Percentiles rank a stretch among this genome's conserved stretches.
These are phyloP conservation scores for Jacaranda copaia DNA, from an alignment of 257 asterid genomes.

Conservation along the genomic window DNA sequence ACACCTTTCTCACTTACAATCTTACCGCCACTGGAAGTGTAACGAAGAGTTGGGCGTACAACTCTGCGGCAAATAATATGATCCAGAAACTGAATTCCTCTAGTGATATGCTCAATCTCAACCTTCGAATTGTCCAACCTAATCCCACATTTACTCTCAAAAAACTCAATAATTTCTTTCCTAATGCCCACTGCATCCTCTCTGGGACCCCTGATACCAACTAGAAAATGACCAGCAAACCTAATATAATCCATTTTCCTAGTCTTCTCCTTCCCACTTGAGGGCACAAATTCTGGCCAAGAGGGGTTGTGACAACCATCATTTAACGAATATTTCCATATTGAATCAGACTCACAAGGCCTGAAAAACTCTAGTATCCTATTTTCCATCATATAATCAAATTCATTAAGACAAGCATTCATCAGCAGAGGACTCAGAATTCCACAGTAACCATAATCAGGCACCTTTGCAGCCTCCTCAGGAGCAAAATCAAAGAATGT, in stretches of 20 bases:
- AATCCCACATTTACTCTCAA: slow-evolving; percentile 61
- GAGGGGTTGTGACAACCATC: slow-evolving; percentile 97
- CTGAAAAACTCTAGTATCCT: slow-evolving; percentile 69
- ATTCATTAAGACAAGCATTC: slow-evolving; percentile 76
- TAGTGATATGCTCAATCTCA: slow-evolving; percentile 81
- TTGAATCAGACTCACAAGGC: slow-evolving; percentile 75
- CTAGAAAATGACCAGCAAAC: slow-evolving; percentile 82
- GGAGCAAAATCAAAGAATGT: slow-evolving; percentile 88
- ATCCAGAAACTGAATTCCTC: slow-evolving; percentile 90
- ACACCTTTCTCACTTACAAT: slow-evolving; percentile 88
- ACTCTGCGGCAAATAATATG: slow-evolving; percentile 86
- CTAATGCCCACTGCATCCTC: slow-evolving; percentile 82
- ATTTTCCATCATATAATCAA: slow-evolving; percentile 79
- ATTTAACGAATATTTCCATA: slow-evolving; percentile 84
- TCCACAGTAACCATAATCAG: slow-evolving; percentile 82
- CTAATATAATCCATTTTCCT: slow-evolving; percentile 90
- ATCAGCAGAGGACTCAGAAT: slow-evolving; percentile 85
- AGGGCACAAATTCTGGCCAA: slow-evolving; percentile 98
- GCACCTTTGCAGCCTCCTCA: slow-evolving; percentile 88
- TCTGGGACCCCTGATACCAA: slow-evolving; percentile 90
- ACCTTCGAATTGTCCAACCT: slow-evolving; percentile 81
- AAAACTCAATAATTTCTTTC: slow-evolving; percentile 76
- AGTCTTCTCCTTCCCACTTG: slow-evolving; percentile 85
- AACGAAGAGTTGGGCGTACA: slow-evolving; percentile 89
- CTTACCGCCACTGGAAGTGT: slow-evolving; percentile 83